phyloP scores from a whole-genome alignment of 495 filamentous ascomycete genomes.

The Penicillium salamii region DNA sequence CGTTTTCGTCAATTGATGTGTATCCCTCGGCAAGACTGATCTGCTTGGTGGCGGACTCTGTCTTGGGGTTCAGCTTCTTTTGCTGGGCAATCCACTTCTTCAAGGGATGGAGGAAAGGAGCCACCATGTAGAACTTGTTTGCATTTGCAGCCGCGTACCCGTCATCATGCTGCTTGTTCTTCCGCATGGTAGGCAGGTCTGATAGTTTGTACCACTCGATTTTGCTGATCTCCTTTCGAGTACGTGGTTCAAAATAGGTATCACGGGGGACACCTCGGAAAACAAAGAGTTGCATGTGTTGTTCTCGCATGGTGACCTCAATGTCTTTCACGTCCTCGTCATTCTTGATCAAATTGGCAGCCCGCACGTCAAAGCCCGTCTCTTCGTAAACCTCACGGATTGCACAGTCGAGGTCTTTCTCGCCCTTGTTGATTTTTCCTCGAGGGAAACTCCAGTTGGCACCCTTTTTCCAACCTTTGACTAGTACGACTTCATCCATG shows the following conservation, averaged over 20 bases:
- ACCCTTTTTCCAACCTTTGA: slow-evolving; percentile 96
- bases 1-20: slow-evolving; percentile 37
- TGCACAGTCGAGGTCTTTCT: slow-evolving; percentile 88
- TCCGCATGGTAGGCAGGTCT: slow-evolving; percentile 79
- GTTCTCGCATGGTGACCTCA: slow-evolving; percentile 83
- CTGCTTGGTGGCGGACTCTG: slow-evolving; percentile 15
- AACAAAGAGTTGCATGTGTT: slow-evolving; percentile 87
- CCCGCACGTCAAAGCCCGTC: slow-evolving; percentile 80
- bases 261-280: slow-evolving; percentile 84
- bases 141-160: slow-evolving; percentile 55
- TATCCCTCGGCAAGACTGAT: slow-evolving; percentile 30
- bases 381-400: slow-evolving; percentile 94
- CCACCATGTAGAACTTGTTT: slow-evolving; percentile 97
- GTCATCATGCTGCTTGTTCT: slow-evolving; percentile 56
- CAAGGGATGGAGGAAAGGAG: slow-evolving; percentile 79
- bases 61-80: slow-evolving; percentile 60
- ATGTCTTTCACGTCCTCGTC: slow-evolving; percentile 72
- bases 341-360: slow-evolving; percentile 65
- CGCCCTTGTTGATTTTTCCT: slow-evolving; percentile 96
- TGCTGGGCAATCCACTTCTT: slow-evolving; percentile 89
- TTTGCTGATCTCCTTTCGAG: slow-evolving; percentile 94
- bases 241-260: slow-evolving; percentile 81
- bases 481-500: slow-evolving; percentile 88
- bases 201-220: slow-evolving; percentile 90
- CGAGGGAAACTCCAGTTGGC: slow-evolving; percentile 95